Conservation (phyloP, 108 stramenopile genomes). For the Nannochloropsis gaditana region DNA sequence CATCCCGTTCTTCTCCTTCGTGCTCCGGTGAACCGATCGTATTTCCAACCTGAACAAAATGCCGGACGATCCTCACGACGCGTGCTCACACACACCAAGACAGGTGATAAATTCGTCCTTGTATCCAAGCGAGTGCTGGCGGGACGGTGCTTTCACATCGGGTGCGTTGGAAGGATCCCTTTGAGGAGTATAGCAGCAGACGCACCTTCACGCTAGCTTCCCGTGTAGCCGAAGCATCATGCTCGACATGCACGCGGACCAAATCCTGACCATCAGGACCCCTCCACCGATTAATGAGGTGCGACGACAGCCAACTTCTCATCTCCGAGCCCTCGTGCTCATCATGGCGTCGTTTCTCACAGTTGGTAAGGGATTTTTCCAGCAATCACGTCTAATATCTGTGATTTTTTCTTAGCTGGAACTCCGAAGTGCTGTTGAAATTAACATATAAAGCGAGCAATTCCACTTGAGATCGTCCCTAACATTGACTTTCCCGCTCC, state of each 20-base stretch:
- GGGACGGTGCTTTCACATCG: too few relatives aligned
- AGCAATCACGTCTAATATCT: not conserved
- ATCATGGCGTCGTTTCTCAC: not conserved
- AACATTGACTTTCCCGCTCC: not conserved
- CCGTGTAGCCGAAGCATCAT: not conserved
- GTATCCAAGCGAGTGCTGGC: too few relatives aligned
- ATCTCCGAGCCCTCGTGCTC: not conserved
- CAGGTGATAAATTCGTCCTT: too few relatives aligned
- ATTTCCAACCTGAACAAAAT: too few relatives aligned
- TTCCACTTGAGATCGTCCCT: not conserved
- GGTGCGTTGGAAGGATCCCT: too few relatives aligned
- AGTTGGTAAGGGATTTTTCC: not conserved
- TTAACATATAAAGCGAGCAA: not conserved
- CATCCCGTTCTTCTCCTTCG: too few relatives aligned
- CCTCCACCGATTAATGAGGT: constrained; percentile 19
- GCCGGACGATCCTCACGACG: too few relatives aligned
- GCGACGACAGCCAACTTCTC: not conserved
- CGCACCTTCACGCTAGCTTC: not conserved
- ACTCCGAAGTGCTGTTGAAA: not conserved
- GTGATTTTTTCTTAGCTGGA: not conserved
- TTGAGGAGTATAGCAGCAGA: not conserved
- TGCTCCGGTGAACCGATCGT: too few relatives aligned
- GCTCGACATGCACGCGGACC: not conserved
- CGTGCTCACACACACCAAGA: too few relatives aligned
- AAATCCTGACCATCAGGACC: not conserved